A percentile compares a stretch with the other conserved stretches of the same genome.
These are phyloP conservation scores for Mangifera indica DNA, from an alignment of 345 rosid species.

Conservation along the genomic window DNA sequence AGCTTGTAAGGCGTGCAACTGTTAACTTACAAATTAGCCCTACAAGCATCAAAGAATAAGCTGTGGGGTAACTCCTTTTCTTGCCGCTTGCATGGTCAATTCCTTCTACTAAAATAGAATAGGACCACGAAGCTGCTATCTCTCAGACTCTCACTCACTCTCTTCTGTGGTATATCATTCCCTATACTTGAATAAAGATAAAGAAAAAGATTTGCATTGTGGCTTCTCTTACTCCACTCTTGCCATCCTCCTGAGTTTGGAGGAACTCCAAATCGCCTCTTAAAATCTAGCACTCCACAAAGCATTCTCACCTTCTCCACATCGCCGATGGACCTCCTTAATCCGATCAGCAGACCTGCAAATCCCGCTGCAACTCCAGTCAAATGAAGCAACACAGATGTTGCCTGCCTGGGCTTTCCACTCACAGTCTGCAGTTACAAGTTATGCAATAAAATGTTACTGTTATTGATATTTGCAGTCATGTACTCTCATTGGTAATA, in stretches of 20 bases:
- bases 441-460: not conserved
- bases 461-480: too few species aligned
- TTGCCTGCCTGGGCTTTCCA: slow-evolving; percentile 99
- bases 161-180: slow-evolving; percentile 17
- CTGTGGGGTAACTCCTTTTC: slow-evolving; percentile 19
- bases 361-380: slow-evolving; percentile 97
- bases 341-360: slow-evolving; percentile 86
- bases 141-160: slow-evolving; percentile 8
- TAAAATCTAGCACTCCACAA: slow-evolving; percentile 80
- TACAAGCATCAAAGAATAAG: slow-evolving; percentile 43
- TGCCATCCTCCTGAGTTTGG: slow-evolving; percentile 41
- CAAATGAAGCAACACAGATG: slow-evolving; percentile 89
- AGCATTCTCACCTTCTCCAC: slow-evolving; percentile 90
- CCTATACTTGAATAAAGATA: slow-evolving; percentile 27
- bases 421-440: slow-evolving; percentile 66
- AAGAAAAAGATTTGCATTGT: slow-evolving; percentile 21
- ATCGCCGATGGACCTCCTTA: slow-evolving; percentile 85
- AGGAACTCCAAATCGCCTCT: slow-evolving; percentile 22
- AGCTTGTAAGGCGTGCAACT: slow-evolving; percentile 33
- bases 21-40: slow-evolving; percentile 46
- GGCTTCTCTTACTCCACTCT: slow-evolving; percentile 7
- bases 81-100: slow-evolving; percentile 20
- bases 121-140: slow-evolving; percentile 23
- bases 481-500: not conserved
- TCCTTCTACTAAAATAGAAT: slow-evolving; percentile 35